These are phyloP conservation scores for Arbutus unedo DNA, from an alignment of 148 eudicot genomes.

Conservation along the genomic window DNA sequence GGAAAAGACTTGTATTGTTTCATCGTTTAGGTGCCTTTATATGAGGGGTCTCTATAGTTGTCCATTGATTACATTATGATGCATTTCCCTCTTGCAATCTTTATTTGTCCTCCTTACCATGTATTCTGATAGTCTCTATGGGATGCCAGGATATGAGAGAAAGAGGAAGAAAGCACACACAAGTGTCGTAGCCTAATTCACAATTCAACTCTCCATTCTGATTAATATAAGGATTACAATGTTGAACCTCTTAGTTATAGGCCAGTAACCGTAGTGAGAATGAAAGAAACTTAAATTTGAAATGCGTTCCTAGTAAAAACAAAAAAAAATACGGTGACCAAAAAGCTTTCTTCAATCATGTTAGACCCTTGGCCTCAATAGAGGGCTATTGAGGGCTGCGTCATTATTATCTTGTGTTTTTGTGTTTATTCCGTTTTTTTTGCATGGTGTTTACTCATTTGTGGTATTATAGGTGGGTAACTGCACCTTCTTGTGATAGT, in stretches of 20 bases:
- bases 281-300: background rate
- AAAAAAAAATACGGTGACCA: background rate
- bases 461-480: constrained; percentile 66
- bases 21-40: background rate
- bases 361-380: background rate
- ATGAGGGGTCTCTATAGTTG: background rate
- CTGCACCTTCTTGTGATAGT: constrained; percentile 78
- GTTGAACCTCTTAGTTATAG: background rate
- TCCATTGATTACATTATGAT: background rate
- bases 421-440: background rate
- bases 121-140: background rate
- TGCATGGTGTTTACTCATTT: constrained; percentile 10
- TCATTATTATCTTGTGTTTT: background rate
- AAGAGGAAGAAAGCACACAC: constrained; percentile 1
- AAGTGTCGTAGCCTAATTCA: background rate
- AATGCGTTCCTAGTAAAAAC: background rate
- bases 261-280: background rate
- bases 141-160: background rate
- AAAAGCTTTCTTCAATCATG: background rate
- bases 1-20: too few species aligned
- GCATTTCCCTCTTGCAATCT: background rate
- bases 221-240: background rate
- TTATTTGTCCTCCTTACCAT: background rate
- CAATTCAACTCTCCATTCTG: background rate
- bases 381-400: background rate